Conservation (phyloP, 257 asterid genomes). For the Sherardia arvensis region DNA sequence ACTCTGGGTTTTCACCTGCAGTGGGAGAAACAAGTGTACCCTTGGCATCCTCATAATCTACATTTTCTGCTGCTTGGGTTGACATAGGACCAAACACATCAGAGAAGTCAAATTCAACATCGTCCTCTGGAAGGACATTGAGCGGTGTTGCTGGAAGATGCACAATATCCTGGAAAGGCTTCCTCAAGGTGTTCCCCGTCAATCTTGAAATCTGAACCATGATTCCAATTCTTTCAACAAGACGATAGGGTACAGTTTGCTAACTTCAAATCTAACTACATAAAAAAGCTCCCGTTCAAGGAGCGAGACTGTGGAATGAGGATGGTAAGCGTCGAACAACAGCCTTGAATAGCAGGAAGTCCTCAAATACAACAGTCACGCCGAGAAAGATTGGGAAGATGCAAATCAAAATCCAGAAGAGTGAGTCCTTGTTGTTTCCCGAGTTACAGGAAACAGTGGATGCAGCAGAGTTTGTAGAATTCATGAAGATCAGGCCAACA, state of each 20-base stretch:
- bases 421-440: slow-evolving; percentile 49
- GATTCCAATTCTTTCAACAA: slow-evolving; percentile 17
- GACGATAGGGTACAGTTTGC: slow-evolving; percentile 9
- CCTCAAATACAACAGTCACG: slow-evolving; percentile 25
- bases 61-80: slow-evolving; percentile 19
- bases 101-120: slow-evolving; percentile 50
- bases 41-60: slow-evolving; percentile 23
- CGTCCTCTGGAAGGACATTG: slow-evolving; percentile 26
- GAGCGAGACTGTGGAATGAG: slow-evolving; percentile 15
- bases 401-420: slow-evolving; percentile 35
- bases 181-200: slow-evolving; percentile 21
- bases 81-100: slow-evolving; percentile 63
- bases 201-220: slow-evolving; percentile 46
- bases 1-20: slow-evolving; percentile 40
- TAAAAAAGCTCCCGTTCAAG: slow-evolving; percentile 15
- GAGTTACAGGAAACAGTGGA: slow-evolving; percentile 55
- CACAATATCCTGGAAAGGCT: slow-evolving; percentile 25
- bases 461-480: slow-evolving; percentile 42
- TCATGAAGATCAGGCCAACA: slow-evolving; percentile 51
- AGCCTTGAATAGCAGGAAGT: slow-evolving; percentile 44
- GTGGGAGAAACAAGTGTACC: slow-evolving; percentile 17
- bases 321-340: slow-evolving; percentile 38
- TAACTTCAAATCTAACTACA: slow-evolving; percentile 8
- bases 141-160: slow-evolving; percentile 28
- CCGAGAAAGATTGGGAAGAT: slow-evolving; percentile 46